These are phyloP conservation scores for Komagataella populi DNA, from an alignment of 805 yeast species.

Conservation along the genomic window DNA sequence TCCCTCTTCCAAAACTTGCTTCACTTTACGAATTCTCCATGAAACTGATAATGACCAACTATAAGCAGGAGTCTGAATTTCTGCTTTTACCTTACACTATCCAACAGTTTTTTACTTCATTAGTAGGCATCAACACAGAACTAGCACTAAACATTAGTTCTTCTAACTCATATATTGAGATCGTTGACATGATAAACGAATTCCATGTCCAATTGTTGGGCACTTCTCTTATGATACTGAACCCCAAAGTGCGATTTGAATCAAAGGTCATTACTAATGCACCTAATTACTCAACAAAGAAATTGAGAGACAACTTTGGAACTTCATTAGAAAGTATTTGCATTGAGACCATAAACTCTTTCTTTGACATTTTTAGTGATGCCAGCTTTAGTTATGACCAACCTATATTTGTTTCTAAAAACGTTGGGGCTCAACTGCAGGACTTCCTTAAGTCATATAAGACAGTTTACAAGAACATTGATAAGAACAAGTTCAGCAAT, in stretches of 20 bases:
- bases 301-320: neutral
- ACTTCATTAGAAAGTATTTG: constrained; percentile 15
- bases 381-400: constrained; percentile 50
- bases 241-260: neutral
- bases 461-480: constrained; percentile 45
- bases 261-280: neutral
- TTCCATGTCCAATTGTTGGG: neutral
- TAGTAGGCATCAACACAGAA: neutral
- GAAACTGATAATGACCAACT: constrained; percentile 1
- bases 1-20: neutral
- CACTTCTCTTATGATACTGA: neutral
- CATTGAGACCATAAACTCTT: constrained; percentile 46
- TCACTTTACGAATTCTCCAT: constrained; percentile 9
- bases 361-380: constrained; percentile 78
- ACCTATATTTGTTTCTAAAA: constrained; percentile 46
- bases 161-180: neutral
- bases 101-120: neutral
- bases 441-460: constrained; percentile 33
- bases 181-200: neutral
- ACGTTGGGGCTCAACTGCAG: constrained; percentile 28
- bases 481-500: constrained; percentile 42
- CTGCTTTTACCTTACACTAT: neutral
- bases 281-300: neutral
- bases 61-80: neutral
- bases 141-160: neutral